Evolutionary conservation across 2,329 filamentous ascomycete species (phyloP).

Genomic region (Alternaria brassicae): DNA sequence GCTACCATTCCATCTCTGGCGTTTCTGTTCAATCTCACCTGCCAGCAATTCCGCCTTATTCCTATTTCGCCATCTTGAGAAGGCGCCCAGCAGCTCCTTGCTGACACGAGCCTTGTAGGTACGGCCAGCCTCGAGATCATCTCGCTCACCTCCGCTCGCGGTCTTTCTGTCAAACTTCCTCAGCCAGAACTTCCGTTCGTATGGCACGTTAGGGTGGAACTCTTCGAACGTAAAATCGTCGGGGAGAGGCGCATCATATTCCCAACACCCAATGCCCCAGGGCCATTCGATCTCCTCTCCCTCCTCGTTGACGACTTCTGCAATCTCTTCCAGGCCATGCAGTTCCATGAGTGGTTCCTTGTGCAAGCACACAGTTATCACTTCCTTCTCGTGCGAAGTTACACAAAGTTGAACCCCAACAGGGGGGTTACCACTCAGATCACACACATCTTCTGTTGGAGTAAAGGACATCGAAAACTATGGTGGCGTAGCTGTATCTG

Average conservation of each 20-base stretch:
- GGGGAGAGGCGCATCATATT: background rate
- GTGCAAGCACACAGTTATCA: background rate
- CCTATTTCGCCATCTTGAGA: too few relatives aligned
- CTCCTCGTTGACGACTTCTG: background rate
- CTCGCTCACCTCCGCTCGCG: too few relatives aligned
- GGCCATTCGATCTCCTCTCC: background rate
- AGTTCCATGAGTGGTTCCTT: background rate
- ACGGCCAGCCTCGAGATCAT: too few relatives aligned
- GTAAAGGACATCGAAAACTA: background rate
- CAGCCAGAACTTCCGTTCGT: too few relatives aligned
- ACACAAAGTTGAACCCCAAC: background rate
- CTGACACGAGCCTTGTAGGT: too few relatives aligned
- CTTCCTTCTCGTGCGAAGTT: background rate
- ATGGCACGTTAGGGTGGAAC: too few relatives aligned
- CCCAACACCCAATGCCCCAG: background rate
- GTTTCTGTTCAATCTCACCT: too few relatives aligned
- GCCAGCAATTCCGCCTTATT: too few relatives aligned
- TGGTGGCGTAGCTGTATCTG: background rate
- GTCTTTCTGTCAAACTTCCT: too few relatives aligned
- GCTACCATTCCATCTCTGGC: too few relatives aligned
- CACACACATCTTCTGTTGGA: background rate
- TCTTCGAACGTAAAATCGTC: too few relatives aligned
- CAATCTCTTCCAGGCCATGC: background rate
- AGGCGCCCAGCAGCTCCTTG: too few relatives aligned
- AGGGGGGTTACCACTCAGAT: background rate